A percentile compares a stretch with the other conserved stretches of the same genome.
Conservation (phyloP, 1,139 yeast species). For the Scheffersomyces cryptocercus region DNA sequence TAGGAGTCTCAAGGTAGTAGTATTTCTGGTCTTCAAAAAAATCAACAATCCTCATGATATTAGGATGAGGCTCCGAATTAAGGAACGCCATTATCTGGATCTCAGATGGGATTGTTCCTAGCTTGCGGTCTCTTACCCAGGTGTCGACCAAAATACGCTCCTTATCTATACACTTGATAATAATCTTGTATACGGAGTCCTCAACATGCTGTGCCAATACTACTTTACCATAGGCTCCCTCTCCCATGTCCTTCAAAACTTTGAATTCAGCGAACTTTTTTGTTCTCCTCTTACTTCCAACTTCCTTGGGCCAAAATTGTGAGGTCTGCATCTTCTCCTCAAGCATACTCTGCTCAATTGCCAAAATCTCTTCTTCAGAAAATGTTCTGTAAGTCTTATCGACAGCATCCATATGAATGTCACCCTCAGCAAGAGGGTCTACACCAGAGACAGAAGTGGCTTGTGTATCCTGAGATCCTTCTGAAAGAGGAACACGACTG, state of each 20-base stretch:
- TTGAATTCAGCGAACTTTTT: slow-evolving; percentile 72
- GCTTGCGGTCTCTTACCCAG: slow-evolving; percentile 88
- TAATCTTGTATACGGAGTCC: slow-evolving; percentile 65
- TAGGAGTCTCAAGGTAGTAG: slow-evolving; percentile 87
- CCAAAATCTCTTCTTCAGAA: slow-evolving; percentile 44
- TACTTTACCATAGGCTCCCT: slow-evolving; percentile 96
- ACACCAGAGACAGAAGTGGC: not conserved
- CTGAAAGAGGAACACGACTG: not conserved
- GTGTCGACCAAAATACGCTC: slow-evolving; percentile 93
- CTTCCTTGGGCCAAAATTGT: slow-evolving; percentile 52
- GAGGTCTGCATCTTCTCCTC: slow-evolving; percentile 35
- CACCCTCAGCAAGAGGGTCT: not conserved
- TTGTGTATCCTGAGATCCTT: not conserved
- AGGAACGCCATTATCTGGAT: slow-evolving; percentile 87
- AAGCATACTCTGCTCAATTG: slow-evolving; percentile 45
- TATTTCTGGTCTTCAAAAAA: slow-evolving; percentile 89
- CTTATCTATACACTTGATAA: slow-evolving; percentile 86
- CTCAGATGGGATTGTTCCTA: slow-evolving; percentile 94
- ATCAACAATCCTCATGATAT: slow-evolving; percentile 79
- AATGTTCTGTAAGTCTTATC: slow-evolving; percentile 14
- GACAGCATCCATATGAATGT: not conserved
- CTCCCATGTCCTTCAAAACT: slow-evolving; percentile 80
- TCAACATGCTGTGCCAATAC: slow-evolving; percentile 70
- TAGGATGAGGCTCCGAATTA: slow-evolving; percentile 77
- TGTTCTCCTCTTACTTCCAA: slow-evolving; percentile 62